These are phyloP conservation scores for Vigna mungo DNA, from an alignment of 306 rosid species.

Conservation along the genomic window DNA sequence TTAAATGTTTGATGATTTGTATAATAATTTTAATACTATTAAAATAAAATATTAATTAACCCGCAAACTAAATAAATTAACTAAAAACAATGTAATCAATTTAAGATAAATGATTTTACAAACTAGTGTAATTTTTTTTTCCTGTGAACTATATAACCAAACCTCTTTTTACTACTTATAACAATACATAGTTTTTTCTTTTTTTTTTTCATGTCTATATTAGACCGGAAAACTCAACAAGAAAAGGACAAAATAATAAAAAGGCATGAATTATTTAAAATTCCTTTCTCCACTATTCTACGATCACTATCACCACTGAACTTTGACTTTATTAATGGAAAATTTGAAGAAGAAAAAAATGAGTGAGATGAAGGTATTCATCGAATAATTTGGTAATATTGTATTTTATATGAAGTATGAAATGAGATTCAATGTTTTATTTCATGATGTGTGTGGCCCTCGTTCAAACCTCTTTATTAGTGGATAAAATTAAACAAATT, in stretches of 20 bases:
- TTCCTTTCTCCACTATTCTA: constrained; percentile 7
- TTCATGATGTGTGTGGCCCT: constrained; percentile 38
- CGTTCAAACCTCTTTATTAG: constrained; percentile 2
- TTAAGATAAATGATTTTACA: too few relatives aligned
- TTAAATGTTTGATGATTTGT: too few relatives aligned
- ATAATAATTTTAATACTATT: too few relatives aligned
- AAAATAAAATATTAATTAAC: too few relatives aligned
- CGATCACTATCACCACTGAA: constrained; percentile 34
- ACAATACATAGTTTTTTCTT: too few relatives aligned
- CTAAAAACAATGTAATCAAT: too few relatives aligned
- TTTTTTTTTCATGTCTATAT: background rate
- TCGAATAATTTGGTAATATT: background rate
- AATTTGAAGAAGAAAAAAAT: background rate
- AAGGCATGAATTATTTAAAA: constrained; percentile 36
- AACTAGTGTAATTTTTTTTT: too few relatives aligned
- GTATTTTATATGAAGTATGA: background rate
- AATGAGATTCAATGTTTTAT: constrained; percentile 29
- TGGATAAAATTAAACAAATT: constrained; percentile 30
- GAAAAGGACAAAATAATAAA: background rate
- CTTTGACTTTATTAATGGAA: constrained; percentile 26
- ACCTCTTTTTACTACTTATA: too few relatives aligned
- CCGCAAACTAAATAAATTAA: too few relatives aligned
- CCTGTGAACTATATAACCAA: too few relatives aligned
- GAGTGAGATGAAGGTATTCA: background rate
- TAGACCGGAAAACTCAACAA: constrained; percentile 1